Evolutionary conservation across 345 rosid species (phyloP).

Genomic region (Streptanthus diversifolius): DNA sequence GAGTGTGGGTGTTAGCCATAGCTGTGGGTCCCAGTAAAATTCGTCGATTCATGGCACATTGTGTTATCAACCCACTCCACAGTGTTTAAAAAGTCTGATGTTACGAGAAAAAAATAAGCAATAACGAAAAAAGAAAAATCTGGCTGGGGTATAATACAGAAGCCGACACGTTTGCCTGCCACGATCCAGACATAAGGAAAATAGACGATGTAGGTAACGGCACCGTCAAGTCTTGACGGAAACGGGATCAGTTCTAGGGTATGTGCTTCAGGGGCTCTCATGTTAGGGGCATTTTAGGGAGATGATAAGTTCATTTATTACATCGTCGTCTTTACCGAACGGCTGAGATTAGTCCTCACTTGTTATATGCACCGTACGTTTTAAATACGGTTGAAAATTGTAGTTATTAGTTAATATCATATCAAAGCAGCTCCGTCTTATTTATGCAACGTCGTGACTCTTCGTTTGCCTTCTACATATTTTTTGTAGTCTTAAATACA

Average conservation of each 20-base stretch:
- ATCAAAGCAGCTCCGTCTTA: not conserved
- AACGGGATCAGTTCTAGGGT: not conserved
- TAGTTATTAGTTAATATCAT: not conserved
- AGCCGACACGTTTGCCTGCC: conserved; percentile 44
- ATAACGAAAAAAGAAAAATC: not conserved
- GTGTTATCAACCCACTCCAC: conserved; percentile 1
- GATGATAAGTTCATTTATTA: not conserved
- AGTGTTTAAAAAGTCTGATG: not conserved
- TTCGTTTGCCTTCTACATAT: not conserved
- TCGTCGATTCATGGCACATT: not conserved
- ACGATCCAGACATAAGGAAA: conserved; percentile 34
- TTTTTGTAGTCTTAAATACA: no score
- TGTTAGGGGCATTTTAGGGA: not conserved
- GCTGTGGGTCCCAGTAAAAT: conserved; percentile 19
- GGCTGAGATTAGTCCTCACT: conserved; percentile 12
- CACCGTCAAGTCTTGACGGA: conserved; percentile 33
- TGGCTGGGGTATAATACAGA: conserved; percentile 31
- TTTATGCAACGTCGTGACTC: conserved; percentile 5
- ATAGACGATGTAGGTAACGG: conserved; percentile 20
- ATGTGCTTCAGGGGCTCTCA: conserved; percentile 2
- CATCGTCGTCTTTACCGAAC: conserved; percentile 7
- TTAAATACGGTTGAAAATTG: not conserved
- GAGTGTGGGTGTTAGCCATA: conserved; percentile 31
- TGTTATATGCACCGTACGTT: conserved; percentile 15
- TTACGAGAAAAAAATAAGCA: not conserved